Evolutionary conservation across 257 asterid genomes (phyloP), one percentile per base, ranked within the genome.

Genomic region (Solanum dulcamara): DNA sequence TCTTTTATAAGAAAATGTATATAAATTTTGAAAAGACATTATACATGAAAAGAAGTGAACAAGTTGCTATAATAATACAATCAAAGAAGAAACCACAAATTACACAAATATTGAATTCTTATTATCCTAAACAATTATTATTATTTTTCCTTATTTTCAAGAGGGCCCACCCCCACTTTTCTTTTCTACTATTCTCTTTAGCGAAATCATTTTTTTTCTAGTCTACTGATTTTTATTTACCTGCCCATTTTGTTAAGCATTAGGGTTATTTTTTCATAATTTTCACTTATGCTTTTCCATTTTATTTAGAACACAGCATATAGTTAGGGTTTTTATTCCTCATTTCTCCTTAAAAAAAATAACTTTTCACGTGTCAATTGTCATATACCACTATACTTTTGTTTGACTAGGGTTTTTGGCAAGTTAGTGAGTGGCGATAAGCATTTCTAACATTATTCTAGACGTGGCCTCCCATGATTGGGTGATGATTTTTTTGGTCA

Each of bases 381-480:
- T n/a, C 57, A 17, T 18, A 1, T 5, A 18, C 14, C n/a, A 53
- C 13, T 60, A 1, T 4, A 20, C 67, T 12, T 35, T 2, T 57
- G 33, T 42, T 77, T 87, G 84, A 87, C 83, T 77, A 87, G 85
- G 88, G 85, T 75, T 86, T 81, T 44, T 32, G 7, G 40, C 18
- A 81, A 2, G 80, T 60, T 2, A 55, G 88, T 67, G 64, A 48
- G 53, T 22, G 88, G 55, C 53, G 83, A 70, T 86, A 53, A 86
- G 55, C 75, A 1, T 55, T 24, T 0, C 3, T 10, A 55, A 7
- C 28, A 3, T 8, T 4, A 20, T 11, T 5, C 22, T 77, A 60
- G 53, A 22, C 77, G 40, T 83, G 89, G 50, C 86, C 4, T 0
- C 0, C 4, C 6, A 1, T 32, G 10, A 83, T 86, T 86, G 86